Percentiles rank a stretch among this genome's conserved stretches.
Evolutionary conservation across 2,329 filamentous ascomycete genomes (phyloP).

Genomic region (Emydomyces testavorans): DNA sequence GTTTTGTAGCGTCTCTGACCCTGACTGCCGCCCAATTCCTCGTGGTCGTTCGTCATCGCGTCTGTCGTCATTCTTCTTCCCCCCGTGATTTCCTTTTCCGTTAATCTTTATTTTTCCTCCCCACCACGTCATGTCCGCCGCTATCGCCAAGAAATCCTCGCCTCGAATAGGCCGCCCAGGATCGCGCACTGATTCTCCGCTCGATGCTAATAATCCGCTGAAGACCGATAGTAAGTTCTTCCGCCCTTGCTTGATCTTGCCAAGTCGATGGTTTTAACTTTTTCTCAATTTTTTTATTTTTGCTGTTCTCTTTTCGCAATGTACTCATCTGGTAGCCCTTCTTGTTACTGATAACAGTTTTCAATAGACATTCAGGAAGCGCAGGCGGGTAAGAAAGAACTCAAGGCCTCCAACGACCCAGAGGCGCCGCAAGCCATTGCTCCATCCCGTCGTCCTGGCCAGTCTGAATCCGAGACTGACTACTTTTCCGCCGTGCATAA

Average conservation of each 20-base stretch:
- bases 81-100: conserved; percentile 3
- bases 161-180: conserved; percentile 23
- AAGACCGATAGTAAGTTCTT: conserved; percentile 32
- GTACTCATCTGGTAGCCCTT: no score
- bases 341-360: neutral
- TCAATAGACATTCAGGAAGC: conserved; percentile 18
- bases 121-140: conserved; percentile 30
- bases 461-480: conserved; percentile 33
- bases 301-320: neutral
- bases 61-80: conserved; percentile 14
- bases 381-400: conserved; percentile 18
- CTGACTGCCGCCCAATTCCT: conserved; percentile 13
- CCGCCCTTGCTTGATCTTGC: conserved; percentile 10
- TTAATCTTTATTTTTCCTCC: conserved; percentile 13
- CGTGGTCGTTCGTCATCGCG: conserved; percentile 17
- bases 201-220: conserved; percentile 34
- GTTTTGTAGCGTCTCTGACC: conserved; percentile 11
- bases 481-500: conserved; percentile 54
- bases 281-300: conserved; percentile 2
- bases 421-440: conserved; percentile 55
- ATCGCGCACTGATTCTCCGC: conserved; percentile 30
- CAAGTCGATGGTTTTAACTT: neutral
- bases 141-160: conserved; percentile 29
- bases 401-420: conserved; percentile 44
- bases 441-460: conserved; percentile 52